A percentile compares a stretch with the other conserved stretches of the same genome.
phyloP scores from a whole-genome alignment of 305 asterid genomes.

The Fraxinus paxiana region DNA sequence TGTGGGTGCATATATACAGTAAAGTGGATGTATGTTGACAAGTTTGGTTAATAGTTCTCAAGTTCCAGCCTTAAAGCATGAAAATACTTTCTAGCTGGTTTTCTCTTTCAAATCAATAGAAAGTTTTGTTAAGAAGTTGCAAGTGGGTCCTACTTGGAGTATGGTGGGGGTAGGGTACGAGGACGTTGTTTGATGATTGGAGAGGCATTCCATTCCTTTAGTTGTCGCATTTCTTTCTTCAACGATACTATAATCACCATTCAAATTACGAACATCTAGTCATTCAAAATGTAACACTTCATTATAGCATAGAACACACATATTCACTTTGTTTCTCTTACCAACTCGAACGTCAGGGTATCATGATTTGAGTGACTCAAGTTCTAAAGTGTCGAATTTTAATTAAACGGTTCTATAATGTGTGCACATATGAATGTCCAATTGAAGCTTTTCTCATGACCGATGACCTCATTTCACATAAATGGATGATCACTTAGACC shows the following conservation, averaged over 20 bases:
- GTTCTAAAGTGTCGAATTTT: not conserved
- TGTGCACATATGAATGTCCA: not conserved
- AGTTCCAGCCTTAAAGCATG: slow-evolving; percentile 41
- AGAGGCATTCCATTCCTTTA: not conserved
- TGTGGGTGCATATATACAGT: not conserved
- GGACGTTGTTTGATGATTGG: not conserved
- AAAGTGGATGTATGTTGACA: not conserved
- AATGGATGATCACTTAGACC: too few relatives aligned
- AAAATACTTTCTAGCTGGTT: slow-evolving; percentile 13
- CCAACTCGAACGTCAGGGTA: not conserved
- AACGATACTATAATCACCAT: not conserved
- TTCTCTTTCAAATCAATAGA: not conserved
- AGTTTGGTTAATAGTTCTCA: slow-evolving; percentile 23
- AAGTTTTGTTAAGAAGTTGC: not conserved
- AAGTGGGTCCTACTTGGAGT: not conserved
- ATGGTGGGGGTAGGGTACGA: not conserved
- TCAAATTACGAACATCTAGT: not conserved
- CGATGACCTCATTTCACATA: not conserved
- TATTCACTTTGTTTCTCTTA: not conserved
- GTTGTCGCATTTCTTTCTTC: not conserved
- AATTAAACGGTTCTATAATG: not conserved
- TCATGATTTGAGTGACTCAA: not conserved
- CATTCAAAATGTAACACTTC: not conserved
- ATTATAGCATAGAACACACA: not conserved
- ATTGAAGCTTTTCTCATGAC: not conserved